phyloP scores from a whole-genome alignment of 768 basidiomycete species.

The Termitomyces sp. region DNA sequence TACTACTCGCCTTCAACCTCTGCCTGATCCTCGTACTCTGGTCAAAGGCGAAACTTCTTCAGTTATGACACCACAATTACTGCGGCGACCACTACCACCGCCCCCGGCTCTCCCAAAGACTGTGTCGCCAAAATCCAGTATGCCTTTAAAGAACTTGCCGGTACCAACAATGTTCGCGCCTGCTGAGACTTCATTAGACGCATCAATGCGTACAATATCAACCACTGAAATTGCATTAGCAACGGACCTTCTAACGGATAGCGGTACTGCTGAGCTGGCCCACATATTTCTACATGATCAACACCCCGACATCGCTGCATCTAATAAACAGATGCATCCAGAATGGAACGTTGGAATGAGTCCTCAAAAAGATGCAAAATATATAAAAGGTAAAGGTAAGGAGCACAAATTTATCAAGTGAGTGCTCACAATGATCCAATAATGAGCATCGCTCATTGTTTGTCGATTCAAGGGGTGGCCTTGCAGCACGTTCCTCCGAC shows the following conservation, averaged over 20 bases:
- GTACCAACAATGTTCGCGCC: slow-evolving; percentile 23
- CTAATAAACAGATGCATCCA: slow-evolving; percentile 24
- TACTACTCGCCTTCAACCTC: slow-evolving; percentile 3
- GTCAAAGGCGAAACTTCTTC: slow-evolving; percentile 1
- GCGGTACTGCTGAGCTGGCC: slow-evolving; percentile 45
- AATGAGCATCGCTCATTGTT: background rate
- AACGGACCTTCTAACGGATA: slow-evolving; percentile 50
- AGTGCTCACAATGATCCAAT: slow-evolving; percentile 13
- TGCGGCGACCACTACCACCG: slow-evolving; percentile 6
- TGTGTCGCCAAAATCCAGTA: slow-evolving; percentile 11
- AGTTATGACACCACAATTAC: background rate
- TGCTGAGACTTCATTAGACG: slow-evolving; percentile 21
- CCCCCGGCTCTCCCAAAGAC: slow-evolving; percentile 11
- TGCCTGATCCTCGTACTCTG: slow-evolving; percentile 8
- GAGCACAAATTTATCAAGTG: slow-evolving; percentile 45
- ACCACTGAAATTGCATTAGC: slow-evolving; percentile 50
- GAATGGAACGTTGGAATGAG: slow-evolving; percentile 55
- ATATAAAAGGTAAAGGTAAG: slow-evolving; percentile 32
- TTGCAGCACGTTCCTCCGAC: slow-evolving; percentile 48
- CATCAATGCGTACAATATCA: slow-evolving; percentile 45
- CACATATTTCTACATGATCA: slow-evolving; percentile 52
- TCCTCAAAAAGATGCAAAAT: slow-evolving; percentile 43
- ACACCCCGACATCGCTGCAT: slow-evolving; percentile 29
- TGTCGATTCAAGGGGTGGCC: slow-evolving; percentile 42
- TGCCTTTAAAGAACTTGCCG: slow-evolving; percentile 17